phyloP scores from a whole-genome alignment of 2,329 filamentous ascomycete genomes.

The Ophiognomonia clavigignenti-juglandacearum region DNA sequence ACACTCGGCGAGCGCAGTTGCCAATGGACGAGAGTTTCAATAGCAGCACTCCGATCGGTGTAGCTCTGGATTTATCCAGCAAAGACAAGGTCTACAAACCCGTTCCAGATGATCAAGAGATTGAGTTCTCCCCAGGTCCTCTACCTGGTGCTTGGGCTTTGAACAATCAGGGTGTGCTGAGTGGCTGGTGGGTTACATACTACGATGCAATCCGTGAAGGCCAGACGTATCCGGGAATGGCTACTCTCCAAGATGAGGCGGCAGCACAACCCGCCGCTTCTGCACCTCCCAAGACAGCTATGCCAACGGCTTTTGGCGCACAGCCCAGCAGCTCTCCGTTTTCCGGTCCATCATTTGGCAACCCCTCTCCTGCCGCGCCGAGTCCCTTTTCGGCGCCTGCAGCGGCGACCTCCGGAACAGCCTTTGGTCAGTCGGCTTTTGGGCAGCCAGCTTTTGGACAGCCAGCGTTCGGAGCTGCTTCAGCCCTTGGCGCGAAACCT shows the following conservation, averaged over 20 bases:
- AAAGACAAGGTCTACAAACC: conserved; percentile 75
- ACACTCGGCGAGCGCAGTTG: conserved; percentile 69
- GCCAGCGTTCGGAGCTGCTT: conserved; percentile 25
- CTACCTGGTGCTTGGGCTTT: conserved; percentile 79
- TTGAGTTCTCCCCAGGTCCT: conserved; percentile 73
- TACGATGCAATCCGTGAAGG: conserved; percentile 75
- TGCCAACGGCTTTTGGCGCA: conserved; percentile 24
- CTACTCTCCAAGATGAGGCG: conserved; percentile 37
- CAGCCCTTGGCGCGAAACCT: conserved; percentile 26
- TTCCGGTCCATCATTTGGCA: conserved; percentile 39
- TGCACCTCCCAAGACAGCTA: conserved; percentile 21
- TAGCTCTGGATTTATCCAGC: conserved; percentile 77
- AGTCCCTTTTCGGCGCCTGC: conserved; percentile 34
- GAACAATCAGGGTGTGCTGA: conserved; percentile 82
- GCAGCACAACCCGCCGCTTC: conserved; percentile 30
- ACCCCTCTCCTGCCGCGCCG: conserved; percentile 30
- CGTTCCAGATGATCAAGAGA: conserved; percentile 69
- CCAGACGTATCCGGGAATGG: conserved; percentile 68
- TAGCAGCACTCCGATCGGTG: conserved; percentile 75
- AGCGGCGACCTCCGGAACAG: not conserved
- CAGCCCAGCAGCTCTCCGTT: conserved; percentile 16
- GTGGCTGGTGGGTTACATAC: conserved; percentile 89
- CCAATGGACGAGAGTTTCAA: conserved; percentile 59
- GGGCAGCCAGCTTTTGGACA: no score
- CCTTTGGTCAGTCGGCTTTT: no score